phyloP scores from a whole-genome alignment of 106 monocot genomes.

The Allium sativum region DNA sequence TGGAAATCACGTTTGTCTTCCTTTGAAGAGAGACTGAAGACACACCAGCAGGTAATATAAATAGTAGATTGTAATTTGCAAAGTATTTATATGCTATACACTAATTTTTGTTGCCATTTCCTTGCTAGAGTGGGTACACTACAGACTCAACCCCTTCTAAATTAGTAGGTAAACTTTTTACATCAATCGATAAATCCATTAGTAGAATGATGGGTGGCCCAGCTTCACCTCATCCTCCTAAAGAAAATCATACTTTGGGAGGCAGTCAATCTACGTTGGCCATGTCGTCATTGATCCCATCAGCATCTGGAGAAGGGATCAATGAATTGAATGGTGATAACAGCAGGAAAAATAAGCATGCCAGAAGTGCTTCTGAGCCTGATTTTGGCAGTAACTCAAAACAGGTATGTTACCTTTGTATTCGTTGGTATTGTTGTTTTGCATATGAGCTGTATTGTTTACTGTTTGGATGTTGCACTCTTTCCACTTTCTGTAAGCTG shows the following conservation, averaged over 20 bases:
- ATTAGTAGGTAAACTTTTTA: slow-evolving; percentile 83
- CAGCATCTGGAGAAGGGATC: slow-evolving; percentile 69
- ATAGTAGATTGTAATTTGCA: background rate
- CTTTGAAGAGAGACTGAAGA: slow-evolving; percentile 76
- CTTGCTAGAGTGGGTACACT: slow-evolving; percentile 65
- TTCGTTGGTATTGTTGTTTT: background rate
- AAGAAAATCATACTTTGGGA: slow-evolving; percentile 16
- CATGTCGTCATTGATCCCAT: slow-evolving; percentile 71
- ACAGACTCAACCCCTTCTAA: slow-evolving; percentile 67
- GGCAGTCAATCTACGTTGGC: slow-evolving; percentile 64
- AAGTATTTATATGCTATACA: background rate
- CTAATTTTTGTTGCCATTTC: background rate
- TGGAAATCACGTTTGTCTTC: slow-evolving; percentile 64
- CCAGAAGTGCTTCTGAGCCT: slow-evolving; percentile 80
- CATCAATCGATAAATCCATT: slow-evolving; percentile 71
- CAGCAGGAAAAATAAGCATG: slow-evolving; percentile 36
- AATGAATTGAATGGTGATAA: slow-evolving; percentile 49
- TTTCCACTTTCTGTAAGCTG: background rate
- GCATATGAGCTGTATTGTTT: no score
- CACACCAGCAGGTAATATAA: slow-evolving; percentile 63
- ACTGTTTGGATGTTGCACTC: no score
- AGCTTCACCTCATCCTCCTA: slow-evolving; percentile 49
- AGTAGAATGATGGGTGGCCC: slow-evolving; percentile 78
- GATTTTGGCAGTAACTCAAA: slow-evolving; percentile 74
- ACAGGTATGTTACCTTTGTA: slow-evolving; percentile 33